A percentile compares a stretch with the other conserved stretches of the same genome.
These are phyloP conservation scores for Pleurotus giganteus DNA, from an alignment of 768 basidiomycete species.

Conservation along the genomic window DNA sequence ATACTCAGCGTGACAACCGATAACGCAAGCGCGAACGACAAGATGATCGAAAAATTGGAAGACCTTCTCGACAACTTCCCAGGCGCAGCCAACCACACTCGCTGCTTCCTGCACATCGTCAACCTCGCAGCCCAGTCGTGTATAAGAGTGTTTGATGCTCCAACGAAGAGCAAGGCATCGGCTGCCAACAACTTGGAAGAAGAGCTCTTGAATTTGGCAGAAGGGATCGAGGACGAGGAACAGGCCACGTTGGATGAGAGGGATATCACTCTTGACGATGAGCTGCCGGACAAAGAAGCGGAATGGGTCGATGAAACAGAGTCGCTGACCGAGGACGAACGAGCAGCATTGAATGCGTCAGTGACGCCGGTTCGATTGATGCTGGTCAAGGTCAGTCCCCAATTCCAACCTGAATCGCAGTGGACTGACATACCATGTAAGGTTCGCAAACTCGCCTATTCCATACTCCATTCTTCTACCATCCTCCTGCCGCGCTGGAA, in stretches of 20 bases:
- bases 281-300: constrained; percentile 9
- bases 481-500: constrained; percentile 29
- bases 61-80: constrained; percentile 18
- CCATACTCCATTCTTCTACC: constrained; percentile 26
- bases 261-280: constrained; percentile 2
- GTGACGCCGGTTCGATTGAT: constrained; percentile 5
- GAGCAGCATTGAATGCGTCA: constrained; percentile 1
- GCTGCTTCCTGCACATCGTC: constrained; percentile 38
- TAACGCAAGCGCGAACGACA: constrained; percentile 34
- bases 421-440: constrained; percentile 8
- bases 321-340: constrained; percentile 1
- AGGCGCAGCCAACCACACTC: constrained; percentile 20
- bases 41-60: constrained; percentile 27
- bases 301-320: constrained; percentile 7
- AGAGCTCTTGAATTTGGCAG: background rate
- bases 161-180: too few species aligned
- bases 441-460: constrained; percentile 20
- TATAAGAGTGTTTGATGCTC: constrained; percentile 30
- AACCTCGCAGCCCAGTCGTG: constrained; percentile 33
- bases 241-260: background rate
- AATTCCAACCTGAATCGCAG: background rate
- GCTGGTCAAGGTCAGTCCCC: constrained; percentile 14
- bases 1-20: constrained; percentile 33
- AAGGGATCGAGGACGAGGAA: constrained; percentile 12
- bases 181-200: background rate